Base-by-base conservation (phyloP, 352 stramenopile species). In the Achlya hypogyna region DNA sequence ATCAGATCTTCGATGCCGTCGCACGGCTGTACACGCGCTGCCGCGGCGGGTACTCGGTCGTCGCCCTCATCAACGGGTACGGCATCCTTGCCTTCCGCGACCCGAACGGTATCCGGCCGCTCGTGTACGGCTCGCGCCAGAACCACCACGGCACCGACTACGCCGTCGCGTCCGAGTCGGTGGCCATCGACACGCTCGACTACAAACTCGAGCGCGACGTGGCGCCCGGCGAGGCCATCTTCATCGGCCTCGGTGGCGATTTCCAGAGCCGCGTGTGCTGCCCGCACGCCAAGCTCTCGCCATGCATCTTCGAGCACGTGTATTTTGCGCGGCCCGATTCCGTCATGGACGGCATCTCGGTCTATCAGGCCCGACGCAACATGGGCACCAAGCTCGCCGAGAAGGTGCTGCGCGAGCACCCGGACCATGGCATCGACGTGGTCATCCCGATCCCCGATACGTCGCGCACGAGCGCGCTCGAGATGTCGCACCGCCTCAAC, bases 241-340 rank as follows among this genome's bases (percentile, higher is more conserved):
- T 99, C 42, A 89, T 99, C 69, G 94, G 80, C 73, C 83, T 91
- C 75, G 89, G 75, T 66, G 95, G 84, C 27, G 69, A 84, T 45
- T 88, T 98, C 32, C 84, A 89, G 56, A 89, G 83, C 12, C 87
- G 91, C 59, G 78, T 90, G 59, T 98, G 95, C 75, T 74, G 84
- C 42, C 71, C 78, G 12, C 62, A 78, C 42, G 72, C 80, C 12
- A 79, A 75, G 62, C 82, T 97, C 16, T 86, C 78, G 10, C 96
- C 97, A n/a, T 99, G 97, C 76, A 98, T 99, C 71, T 99, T 99
- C 74, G 97, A 99, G 83, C 98, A 99, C 78, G 97, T 99, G 40
- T 99, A 99, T 81, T 99, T 99, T 82, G 95, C 97, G 2, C 89
- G 97, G 42, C 97, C 97, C 8, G 97, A 99, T 79, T 98, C 93